Base-by-base conservation (phyloP, 192 early-diverging fungal species). In the Umbelopsis vinacea region DNA sequence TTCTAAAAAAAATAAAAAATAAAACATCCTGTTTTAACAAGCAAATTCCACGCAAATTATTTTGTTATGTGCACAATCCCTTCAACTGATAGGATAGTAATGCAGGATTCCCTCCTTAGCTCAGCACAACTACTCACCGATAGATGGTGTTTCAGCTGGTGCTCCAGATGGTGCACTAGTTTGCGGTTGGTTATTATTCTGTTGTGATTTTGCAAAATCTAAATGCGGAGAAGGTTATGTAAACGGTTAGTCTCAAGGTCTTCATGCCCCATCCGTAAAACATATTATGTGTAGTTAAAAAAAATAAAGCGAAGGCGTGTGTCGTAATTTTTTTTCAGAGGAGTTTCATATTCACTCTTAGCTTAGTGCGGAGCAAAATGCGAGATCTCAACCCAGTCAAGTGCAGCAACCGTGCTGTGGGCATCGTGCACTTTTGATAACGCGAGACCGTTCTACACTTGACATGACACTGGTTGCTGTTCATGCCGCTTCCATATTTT, bases 121-220 rank as follows among this genome's bases (percentile, higher is more conserved):
- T 43, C 40, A 43, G 40, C 40, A 43, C 40, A 43, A 43, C 6
- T 50, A 37, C 33, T 63, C 35, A 63, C 57, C 57, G 12, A 63
- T 63, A 17, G 22, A 3, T 29, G 29, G 29, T 29, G 29, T 3
- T 29, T 3, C 29, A 29, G 40, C 33, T 11, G 33, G 11, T 37
- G 29, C 33, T 37, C 29, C 33, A 37, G 57, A 35, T 26, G 57
- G 15, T 17, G 29, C 33, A 63, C 15, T 9, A 29, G 57, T 17
- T 33, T 63, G 57, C 14, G 33, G 57, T 4, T 17, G 26, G 14
- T 37, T 14, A 63, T 63, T 63, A 37, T 63, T 35, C 35, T 35
- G 57, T 37, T 63, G 57, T 63, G 57, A 63, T 29, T 26, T 29
- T 63, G 57, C 57, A 63, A 35, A 63, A n/a, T 63, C 57, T 63